These are phyloP conservation scores for Ophiosphaerella narmari DNA, from an alignment of 2,329 filamentous ascomycete species.

Conservation along the genomic window DNA sequence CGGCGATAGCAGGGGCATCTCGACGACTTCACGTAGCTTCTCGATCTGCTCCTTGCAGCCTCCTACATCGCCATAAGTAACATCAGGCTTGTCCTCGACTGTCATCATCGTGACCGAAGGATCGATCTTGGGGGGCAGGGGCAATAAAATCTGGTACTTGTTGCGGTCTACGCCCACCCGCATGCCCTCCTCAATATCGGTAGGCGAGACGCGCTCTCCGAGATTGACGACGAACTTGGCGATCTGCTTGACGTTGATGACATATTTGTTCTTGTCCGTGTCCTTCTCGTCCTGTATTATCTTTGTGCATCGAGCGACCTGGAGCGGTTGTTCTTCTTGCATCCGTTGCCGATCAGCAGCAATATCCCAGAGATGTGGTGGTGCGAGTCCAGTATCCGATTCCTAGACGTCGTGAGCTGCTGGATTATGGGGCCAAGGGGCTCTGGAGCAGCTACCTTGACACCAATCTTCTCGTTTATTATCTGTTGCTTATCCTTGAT, in stretches of 20 bases:
- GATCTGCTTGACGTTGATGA: conserved; percentile 99
- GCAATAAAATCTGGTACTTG: conserved; percentile 98
- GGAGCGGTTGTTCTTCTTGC: conserved; percentile 95
- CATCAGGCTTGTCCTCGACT: conserved; percentile 98
- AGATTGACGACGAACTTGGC: conserved; percentile 99
- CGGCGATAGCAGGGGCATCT: conserved; percentile 95
- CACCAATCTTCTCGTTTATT: conserved; percentile 96
- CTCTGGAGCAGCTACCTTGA: conserved; percentile 20
- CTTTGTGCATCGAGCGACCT: conserved; percentile 98
- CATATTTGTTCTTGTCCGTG: conserved; percentile 98
- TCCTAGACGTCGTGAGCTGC: conserved; percentile 62
- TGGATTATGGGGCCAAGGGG: background rate
- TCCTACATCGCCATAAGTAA: conserved; percentile 97
- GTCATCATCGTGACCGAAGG: conserved; percentile 99
- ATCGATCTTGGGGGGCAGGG: conserved; percentile 96
- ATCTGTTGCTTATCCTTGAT: conserved; percentile 99
- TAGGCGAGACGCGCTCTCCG: conserved; percentile 93
- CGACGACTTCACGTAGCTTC: conserved; percentile 96
- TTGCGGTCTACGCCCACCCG: conserved; percentile 96
- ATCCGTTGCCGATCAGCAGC: conserved; percentile 97
- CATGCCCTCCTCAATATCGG: conserved; percentile 99
- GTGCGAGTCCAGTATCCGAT: conserved; percentile 97
- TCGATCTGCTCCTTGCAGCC: conserved; percentile 99
- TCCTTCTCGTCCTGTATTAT: conserved; percentile 98
- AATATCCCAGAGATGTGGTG: conserved; percentile 98